Evolutionary conservation across 305 asterid species (phyloP), one percentile per base, ranked within the genome.

Genomic region (Petunia hybrid): DNA sequence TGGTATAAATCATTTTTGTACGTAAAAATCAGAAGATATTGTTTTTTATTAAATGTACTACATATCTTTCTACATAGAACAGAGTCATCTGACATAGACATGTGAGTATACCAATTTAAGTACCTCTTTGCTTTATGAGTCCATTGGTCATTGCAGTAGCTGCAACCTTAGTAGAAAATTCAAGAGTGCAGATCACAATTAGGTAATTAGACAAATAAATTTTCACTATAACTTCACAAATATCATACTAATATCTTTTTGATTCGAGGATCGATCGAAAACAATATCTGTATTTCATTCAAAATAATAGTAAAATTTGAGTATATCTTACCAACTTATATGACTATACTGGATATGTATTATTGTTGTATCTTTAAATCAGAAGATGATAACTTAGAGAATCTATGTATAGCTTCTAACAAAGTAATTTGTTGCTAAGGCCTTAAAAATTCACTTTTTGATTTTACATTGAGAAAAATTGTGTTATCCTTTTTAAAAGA

Each of bases 11-110:
- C 22, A 42, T 43, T 8, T 45, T 6, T 16, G 4, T 10, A 4
- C 1, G 13, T 6, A 6, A 48, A 22, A 70, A 46, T 4, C 31
- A 5, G 6, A 12, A 35, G 1, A 48, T 41, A 71, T 0, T 53
- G 65, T 74, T 13, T 74, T 74, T 13, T 74, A 53, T 74, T 51
- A 57, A 36, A 74, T 53, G 22, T 4, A 39, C 55, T 53, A 22
- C 31, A 22, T 22, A 38, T 13, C 8, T 73, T 38, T 74, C 6
- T 14, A 46, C 78, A 36, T 53, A 74, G 78, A 38, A 7, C 22
- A 53, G 65, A 38, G 38, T 38, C 35, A 36, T 36, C 36, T 4
- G 46, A 73, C 43, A 73, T 14, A 3, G 1, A 13, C 51, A 36
- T 35, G 51, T 74, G 51, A 38, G 64, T 51, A n/a, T 71, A 48